phyloP scores from a whole-genome alignment of 2,329 filamentous ascomycete genomes.

The Colletotrichum orbiculare region DNA sequence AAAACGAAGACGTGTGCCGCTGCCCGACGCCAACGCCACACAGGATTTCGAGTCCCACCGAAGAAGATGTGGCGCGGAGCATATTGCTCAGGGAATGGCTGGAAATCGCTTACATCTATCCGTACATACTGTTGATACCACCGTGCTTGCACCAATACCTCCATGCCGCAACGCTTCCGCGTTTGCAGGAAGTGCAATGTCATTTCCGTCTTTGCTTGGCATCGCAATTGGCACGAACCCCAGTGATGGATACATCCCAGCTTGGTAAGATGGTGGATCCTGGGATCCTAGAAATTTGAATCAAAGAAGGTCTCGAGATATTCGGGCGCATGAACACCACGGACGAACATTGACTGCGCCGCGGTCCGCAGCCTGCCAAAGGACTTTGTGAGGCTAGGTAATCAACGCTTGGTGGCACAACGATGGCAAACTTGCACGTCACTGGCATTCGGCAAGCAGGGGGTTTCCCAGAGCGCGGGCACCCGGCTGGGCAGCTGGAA shows the following conservation, averaged over 20 bases:
- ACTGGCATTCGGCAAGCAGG: not conserved
- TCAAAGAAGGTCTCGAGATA: conserved; percentile 31
- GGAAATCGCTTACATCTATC: no score
- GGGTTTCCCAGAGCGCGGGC: conserved; percentile 6
- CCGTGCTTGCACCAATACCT: no score
- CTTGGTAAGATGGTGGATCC: conserved; percentile 7
- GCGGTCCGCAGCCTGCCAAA: conserved; percentile 1
- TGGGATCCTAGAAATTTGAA: conserved; percentile 15
- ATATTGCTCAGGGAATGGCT: no score
- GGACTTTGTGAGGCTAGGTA: not conserved
- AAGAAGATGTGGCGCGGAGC: no score
- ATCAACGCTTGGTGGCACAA: not conserved
- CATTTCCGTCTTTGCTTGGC: conserved; percentile 17
- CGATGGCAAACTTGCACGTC: not conserved
- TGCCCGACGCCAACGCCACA: not conserved
- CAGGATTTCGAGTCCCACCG: no score
- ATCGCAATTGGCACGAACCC: conserved; percentile 14
- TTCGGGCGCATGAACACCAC: conserved; percentile 31
- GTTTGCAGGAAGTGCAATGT: not conserved
- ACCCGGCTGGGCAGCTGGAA: conserved; percentile 3
- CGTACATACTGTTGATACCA: no score
- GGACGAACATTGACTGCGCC: conserved; percentile 13
- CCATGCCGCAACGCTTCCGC: not conserved
- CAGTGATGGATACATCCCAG: conserved; percentile 11
- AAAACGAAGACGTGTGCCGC: not conserved